phyloP scores from a whole-genome alignment of 2,329 filamentous ascomycete species.

The Dactylellina cionopaga region DNA sequence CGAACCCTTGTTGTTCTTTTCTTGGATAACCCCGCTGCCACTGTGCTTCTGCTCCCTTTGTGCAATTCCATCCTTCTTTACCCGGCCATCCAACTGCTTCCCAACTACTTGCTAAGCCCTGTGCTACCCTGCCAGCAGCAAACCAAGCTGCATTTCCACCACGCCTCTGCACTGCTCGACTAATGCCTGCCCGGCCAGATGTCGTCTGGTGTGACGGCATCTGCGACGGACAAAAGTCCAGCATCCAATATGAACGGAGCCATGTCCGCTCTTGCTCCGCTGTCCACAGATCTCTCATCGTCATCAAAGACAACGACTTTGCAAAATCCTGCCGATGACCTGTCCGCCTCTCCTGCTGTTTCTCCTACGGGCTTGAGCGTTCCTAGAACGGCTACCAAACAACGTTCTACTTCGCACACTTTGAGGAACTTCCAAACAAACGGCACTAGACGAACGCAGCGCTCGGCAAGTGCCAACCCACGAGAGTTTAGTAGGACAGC shows the following conservation, averaged over 20 bases:
- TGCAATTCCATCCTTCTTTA: slow-evolving; percentile 32
- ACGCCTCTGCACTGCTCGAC: slow-evolving; percentile 49
- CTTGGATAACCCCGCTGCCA: slow-evolving; percentile 44
- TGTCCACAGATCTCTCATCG: slow-evolving; percentile 23
- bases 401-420: slow-evolving; percentile 37
- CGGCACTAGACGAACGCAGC: slow-evolving; percentile 37
- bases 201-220: slow-evolving; percentile 53
- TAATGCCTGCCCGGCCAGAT: slow-evolving; percentile 51
- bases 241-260: slow-evolving; percentile 42
- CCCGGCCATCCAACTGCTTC: slow-evolving; percentile 40
- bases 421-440: slow-evolving; percentile 24
- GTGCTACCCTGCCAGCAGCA: slow-evolving; percentile 49
- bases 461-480: slow-evolving; percentile 46
- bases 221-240: slow-evolving; percentile 48
- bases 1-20: slow-evolving; percentile 18
- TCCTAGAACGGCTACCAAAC: slow-evolving; percentile 33
- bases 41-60: slow-evolving; percentile 19
- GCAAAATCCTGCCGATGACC: slow-evolving; percentile 25
- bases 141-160: slow-evolving; percentile 45
- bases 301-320: slow-evolving; percentile 16
- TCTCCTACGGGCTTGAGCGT: slow-evolving; percentile 17
- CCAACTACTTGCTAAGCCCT: slow-evolving; percentile 47
- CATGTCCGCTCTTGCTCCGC: slow-evolving; percentile 20
- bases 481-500: slow-evolving; percentile 38
- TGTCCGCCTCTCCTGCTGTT: slow-evolving; percentile 21